Conservation (phyloP, 768 basidiomycete species). For the Lentinula edodes region DNA sequence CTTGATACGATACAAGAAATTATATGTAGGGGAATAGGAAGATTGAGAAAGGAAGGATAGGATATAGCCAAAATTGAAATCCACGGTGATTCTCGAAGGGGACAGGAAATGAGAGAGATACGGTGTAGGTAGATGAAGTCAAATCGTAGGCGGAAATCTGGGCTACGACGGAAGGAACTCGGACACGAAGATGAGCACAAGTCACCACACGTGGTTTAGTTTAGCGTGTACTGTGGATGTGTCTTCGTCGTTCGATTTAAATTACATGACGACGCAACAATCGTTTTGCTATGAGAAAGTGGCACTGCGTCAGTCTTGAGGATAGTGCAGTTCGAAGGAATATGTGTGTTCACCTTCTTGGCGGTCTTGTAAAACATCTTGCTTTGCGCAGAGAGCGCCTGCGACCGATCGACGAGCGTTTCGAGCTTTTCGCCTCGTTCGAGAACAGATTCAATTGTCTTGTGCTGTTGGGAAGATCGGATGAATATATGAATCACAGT, state of each 20-base stretch:
- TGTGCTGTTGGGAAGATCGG: conserved; percentile 57
- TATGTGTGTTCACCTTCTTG: conserved; percentile 80
- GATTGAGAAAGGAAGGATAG: too few species aligned
- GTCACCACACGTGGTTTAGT: not conserved
- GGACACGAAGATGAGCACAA: too few species aligned
- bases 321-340: not conserved
- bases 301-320: conserved; percentile 8
- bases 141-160: too few species aligned
- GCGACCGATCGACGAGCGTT: conserved; percentile 90
- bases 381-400: conserved; percentile 80
- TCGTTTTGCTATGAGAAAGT: conserved; percentile 76
- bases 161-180: too few species aligned
- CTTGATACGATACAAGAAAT: too few species aligned
- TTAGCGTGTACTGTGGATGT: not conserved
- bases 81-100: too few species aligned
- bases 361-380: conserved; percentile 99
- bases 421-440: conserved; percentile 96
- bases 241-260: conserved; percentile 28
- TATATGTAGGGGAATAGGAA: too few species aligned
- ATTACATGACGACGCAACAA: conserved; percentile 89
- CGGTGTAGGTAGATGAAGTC: too few species aligned
- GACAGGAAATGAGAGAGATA: too few species aligned
- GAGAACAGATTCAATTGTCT: conserved; percentile 97
- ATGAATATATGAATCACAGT: not conserved
- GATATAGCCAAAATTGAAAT: too few species aligned